A percentile compares a stretch with the other conserved stretches of the same genome.
phyloP scores from a whole-genome alignment of 768 basidiomycete genomes.

The Serendipita sp. region DNA sequence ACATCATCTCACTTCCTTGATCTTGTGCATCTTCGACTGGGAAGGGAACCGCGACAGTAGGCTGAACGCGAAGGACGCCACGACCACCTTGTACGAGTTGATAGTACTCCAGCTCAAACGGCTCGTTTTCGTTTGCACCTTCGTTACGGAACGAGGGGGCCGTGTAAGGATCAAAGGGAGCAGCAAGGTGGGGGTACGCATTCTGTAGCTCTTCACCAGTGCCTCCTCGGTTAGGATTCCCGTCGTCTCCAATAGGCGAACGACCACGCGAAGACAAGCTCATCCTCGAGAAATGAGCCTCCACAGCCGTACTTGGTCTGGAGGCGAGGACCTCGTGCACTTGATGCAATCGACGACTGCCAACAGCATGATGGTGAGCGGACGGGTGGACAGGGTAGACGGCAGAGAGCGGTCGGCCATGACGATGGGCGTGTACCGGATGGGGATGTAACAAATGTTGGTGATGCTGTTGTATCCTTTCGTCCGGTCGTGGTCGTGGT shows the following conservation, averaged over 20 bases:
- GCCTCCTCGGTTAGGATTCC: neutral
- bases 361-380: neutral
- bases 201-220: neutral
- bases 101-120: constrained; percentile 1
- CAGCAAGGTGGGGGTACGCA: neutral
- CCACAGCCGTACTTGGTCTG: neutral
- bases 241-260: neutral
- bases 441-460: neutral
- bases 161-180: constrained; percentile 5
- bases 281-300: neutral
- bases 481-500: neutral
- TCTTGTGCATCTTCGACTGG: neutral
- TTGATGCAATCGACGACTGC: neutral
- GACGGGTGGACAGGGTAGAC: neutral
- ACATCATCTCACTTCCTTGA: neutral
- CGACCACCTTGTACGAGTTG: constrained; percentile 5
- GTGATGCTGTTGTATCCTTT: neutral
- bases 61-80: constrained; percentile 4
- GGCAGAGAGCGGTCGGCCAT: neutral
- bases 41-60: neutral
- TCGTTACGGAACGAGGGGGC: constrained; percentile 1
- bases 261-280: neutral
- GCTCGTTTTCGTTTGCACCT: neutral
- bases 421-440: neutral
- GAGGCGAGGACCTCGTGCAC: constrained; percentile 2